A percentile compares a stretch with the other conserved stretches of the same genome.
These are phyloP conservation scores for Chaetomiaceae sp. DNA, from an alignment of 2,329 filamentous ascomycete genomes.

Conservation along the genomic window DNA sequence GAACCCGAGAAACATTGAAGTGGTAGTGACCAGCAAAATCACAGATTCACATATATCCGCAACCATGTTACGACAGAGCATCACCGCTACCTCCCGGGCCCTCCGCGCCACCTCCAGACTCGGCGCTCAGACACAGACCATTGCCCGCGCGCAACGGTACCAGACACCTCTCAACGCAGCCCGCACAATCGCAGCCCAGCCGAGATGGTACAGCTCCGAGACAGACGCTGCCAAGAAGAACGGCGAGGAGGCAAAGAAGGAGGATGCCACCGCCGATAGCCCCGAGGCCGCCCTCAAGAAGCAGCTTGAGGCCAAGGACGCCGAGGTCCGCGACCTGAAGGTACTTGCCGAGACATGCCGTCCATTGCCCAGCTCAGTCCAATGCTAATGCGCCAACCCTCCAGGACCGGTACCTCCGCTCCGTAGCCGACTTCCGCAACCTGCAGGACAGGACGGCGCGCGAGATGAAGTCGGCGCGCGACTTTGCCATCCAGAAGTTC, in stretches of 20 bases:
- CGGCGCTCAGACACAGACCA: slow-evolving; percentile 31
- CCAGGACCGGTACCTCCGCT: slow-evolving; percentile 91
- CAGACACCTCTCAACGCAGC: slow-evolving; percentile 31
- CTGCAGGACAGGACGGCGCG: slow-evolving; percentile 91
- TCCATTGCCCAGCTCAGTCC: not conserved
- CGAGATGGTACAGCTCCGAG: slow-evolving; percentile 47
- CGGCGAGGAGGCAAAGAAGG: slow-evolving; percentile 25
- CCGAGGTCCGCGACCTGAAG: slow-evolving; percentile 70
- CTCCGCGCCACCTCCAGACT: slow-evolving; percentile 39
- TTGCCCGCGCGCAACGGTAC: slow-evolving; percentile 37
- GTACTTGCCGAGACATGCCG: slow-evolving; percentile 54
- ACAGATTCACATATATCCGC: slow-evolving; percentile 6
- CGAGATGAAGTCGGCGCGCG: slow-evolving; percentile 78
- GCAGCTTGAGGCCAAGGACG: slow-evolving; percentile 48
- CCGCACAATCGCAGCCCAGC: slow-evolving; percentile 33
- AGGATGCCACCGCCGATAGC: slow-evolving; percentile 29
- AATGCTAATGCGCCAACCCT: slow-evolving; percentile 10
- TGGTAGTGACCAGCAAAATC: not conserved
- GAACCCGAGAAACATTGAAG: slow-evolving; percentile 2
- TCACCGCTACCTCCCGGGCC: slow-evolving; percentile 41
- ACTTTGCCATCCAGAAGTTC: slow-evolving; percentile 95
- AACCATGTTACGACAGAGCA: slow-evolving; percentile 44
- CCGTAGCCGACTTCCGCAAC: slow-evolving; percentile 95
- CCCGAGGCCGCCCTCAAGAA: slow-evolving; percentile 45
- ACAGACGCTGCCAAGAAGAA: slow-evolving; percentile 32